Percentiles rank a stretch among this genome's conserved stretches.
phyloP scores from a whole-genome alignment of 768 basidiomycete genomes.

The Holtermannia corniformis region DNA sequence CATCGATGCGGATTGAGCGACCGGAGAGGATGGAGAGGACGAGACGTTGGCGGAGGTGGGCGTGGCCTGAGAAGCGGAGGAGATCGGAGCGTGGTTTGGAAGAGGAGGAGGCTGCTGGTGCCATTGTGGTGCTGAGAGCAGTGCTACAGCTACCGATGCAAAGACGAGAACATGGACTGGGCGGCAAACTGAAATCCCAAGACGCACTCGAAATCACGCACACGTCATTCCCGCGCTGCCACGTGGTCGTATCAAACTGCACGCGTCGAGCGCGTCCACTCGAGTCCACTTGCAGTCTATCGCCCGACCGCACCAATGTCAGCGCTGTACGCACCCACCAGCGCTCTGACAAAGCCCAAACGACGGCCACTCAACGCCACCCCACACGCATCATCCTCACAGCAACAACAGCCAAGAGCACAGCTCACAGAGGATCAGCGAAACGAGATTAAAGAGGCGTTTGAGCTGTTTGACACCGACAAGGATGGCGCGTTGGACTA shows the following conservation, averaged over 20 bases:
- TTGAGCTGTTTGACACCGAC: constrained; percentile 98
- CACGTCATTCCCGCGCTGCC: background rate
- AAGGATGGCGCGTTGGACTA: constrained; percentile 95
- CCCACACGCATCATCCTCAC: background rate
- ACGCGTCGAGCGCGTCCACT: too few species aligned
- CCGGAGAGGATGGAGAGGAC: constrained; percentile 85
- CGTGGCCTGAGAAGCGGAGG: constrained; percentile 53
- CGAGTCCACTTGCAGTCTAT: background rate
- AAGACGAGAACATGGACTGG: background rate
- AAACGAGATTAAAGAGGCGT: constrained; percentile 96
- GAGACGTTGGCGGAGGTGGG: constrained; percentile 70
- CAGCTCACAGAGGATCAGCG: constrained; percentile 48
- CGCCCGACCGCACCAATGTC: background rate
- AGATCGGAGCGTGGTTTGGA: constrained; percentile 12
- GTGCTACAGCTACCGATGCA: background rate
- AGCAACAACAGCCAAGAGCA: constrained; percentile 8
- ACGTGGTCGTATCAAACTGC: too few species aligned
- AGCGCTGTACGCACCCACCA: background rate
- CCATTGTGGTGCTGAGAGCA: background rate
- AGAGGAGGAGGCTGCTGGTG: background rate
- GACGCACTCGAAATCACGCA: background rate
- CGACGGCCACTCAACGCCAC: background rate
- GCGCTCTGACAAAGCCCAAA: background rate
- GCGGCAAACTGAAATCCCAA: background rate
- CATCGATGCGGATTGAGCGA: constrained; percentile 70